Base-by-base conservation (phyloP, 225 moss, liverwort and hornwort species). In the Bryoerythrophyllum caledonicum region DNA sequence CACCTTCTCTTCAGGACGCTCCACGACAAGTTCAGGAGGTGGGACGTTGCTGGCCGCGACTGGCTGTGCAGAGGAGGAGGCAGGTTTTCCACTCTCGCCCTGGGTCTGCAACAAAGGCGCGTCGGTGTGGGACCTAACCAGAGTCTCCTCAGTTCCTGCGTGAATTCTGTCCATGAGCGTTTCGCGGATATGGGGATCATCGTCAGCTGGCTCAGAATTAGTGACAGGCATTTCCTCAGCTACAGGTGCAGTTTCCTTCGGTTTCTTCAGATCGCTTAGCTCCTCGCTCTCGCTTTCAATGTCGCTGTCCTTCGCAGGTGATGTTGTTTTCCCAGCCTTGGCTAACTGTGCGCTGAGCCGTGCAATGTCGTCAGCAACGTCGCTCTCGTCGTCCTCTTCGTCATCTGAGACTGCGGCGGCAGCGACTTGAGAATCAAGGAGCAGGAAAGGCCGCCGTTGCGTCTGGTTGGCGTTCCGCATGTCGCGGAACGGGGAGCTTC, bases 391-490 rank as follows among this genome's bases (percentile, higher is more conserved):
- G 21, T 85, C 82, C 24, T 81, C 79, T 1, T 86, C 76, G 0
- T 81, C 79, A 21, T 79, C 81, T 17, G 46, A 4, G 15, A 25
- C 43, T 28, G 65, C 69, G 27, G 76, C 41, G 23, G 65, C 69
- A 17, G 76, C 69, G 62, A 82, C 80, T 61, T 80, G 72, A 13
- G 93, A 80, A 61, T 88, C 87, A 67, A 90, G 80, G 52, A 99
- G 85, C 72, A 95, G 82, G 8, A 83, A 78, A 56, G 93, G 88
- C 53, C 90, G 85, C 73, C 78, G 82, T 44, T 83, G 82, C n/a
- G 74, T 63, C 59, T 88, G 82, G 73, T 77, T 71, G 13, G 78
- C 68, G 62, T 82, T 79, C 25, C 82, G 77, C 78, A 88, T 80
- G 28, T 88, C 87, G 66, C 87, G 84, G 49, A 78, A 88, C 6